These are phyloP conservation scores for Solanum hybrid DNA, from an alignment of 305 asterid genomes.

Conservation along the genomic window DNA sequence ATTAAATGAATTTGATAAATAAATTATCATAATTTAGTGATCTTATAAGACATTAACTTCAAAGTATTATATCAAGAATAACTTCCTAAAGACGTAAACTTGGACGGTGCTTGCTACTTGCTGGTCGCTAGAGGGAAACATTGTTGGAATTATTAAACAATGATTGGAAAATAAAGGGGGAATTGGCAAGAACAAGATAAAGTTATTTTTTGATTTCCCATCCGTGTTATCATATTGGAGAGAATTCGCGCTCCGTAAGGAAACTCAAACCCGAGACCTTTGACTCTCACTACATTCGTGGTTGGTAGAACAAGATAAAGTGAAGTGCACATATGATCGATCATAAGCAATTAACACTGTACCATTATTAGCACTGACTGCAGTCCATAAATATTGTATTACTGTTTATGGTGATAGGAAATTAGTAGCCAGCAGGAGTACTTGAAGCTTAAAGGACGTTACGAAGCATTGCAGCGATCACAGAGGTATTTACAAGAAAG, in stretches of 20 bases:
- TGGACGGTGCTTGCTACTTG: not conserved
- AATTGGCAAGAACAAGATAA: not conserved
- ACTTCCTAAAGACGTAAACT: not conserved
- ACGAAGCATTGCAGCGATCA: constrained; percentile 75
- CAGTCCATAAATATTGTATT: not conserved
- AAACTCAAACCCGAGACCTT: not conserved
- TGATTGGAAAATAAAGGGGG: not conserved
- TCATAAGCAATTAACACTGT: not conserved
- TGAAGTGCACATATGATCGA: not conserved
- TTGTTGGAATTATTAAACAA: not conserved
- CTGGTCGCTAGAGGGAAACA: not conserved
- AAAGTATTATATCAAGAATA: not conserved
- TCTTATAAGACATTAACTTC: not conserved
- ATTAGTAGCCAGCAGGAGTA: constrained; percentile 95
- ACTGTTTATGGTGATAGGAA: constrained; percentile 34
- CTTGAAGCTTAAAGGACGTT: constrained; percentile 85
- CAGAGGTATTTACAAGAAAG: constrained; percentile 40
- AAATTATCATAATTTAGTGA: not conserved
- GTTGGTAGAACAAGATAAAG: too few species aligned
- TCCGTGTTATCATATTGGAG: not conserved
- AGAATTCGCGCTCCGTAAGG: not conserved
- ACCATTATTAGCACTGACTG: not conserved
- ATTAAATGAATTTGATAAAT: not conserved
- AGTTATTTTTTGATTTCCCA: not conserved
- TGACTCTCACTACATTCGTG: not conserved